Conservation (phyloP, 257 asterid species). For the Osmanthus fragrans region DNA sequence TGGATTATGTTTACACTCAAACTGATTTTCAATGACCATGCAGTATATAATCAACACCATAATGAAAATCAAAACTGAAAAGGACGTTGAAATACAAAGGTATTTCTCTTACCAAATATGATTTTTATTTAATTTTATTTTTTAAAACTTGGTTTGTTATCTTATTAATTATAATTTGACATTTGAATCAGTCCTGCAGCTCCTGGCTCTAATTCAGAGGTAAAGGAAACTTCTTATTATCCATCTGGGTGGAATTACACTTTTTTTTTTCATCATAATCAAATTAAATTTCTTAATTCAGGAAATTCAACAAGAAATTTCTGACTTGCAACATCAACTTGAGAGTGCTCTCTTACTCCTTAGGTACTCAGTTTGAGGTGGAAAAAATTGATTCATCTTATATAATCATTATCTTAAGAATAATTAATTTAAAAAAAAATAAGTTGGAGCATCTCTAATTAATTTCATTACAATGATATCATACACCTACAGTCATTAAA, state of each 20-base stretch:
- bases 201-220: constrained; percentile 62
- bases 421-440: too few species aligned
- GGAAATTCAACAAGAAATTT: constrained; percentile 62
- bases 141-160: background rate
- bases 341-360: constrained; percentile 42
- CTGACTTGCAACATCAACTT: constrained; percentile 55
- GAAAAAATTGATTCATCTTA: too few species aligned
- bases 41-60: constrained; percentile 68
- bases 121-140: background rate
- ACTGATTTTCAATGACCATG: constrained; percentile 17
- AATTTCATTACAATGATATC: too few species aligned
- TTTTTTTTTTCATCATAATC: background rate
- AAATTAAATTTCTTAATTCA: constrained; percentile 4
- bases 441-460: too few species aligned
- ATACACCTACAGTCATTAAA: too few species aligned
- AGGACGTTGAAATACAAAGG: constrained; percentile 68
- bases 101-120: constrained; percentile 9
- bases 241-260: background rate
- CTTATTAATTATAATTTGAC: background rate
- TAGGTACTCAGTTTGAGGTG: constrained; percentile 32
- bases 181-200: constrained; percentile 51
- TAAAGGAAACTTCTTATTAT: constrained; percentile 3
- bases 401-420: too few species aligned
- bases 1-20: constrained; percentile 1
- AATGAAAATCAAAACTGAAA: constrained; percentile 59